Percentiles rank a stretch among this genome's conserved stretches.
phyloP scores from a whole-genome alignment of 331 rosid genomes.

The Cydonia oblonga region DNA sequence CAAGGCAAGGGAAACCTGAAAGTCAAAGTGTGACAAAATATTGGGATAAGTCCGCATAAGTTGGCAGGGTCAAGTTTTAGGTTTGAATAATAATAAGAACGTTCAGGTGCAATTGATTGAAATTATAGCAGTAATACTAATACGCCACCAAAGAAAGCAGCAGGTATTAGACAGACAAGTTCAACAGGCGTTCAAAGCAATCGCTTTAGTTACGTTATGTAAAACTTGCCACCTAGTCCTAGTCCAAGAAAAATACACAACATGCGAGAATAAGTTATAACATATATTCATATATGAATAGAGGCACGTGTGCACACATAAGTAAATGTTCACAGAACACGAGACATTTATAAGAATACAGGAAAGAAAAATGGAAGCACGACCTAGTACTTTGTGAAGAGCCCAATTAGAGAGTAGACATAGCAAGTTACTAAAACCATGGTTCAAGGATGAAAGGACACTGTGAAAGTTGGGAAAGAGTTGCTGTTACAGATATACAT shows the following conservation, averaged over 20 bases:
- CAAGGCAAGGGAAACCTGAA: slow-evolving; percentile 91
- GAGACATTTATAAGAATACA: neutral
- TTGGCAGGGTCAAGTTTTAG: neutral
- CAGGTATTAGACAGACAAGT: neutral
- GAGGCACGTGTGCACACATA: neutral
- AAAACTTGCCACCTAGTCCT: neutral
- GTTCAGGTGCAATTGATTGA: neutral
- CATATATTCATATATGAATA: neutral
- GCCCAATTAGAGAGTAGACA: neutral
- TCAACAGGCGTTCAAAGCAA: neutral
- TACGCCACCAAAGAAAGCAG: neutral
- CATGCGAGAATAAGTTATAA: neutral
- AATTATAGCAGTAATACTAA: neutral
- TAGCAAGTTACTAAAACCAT: neutral
- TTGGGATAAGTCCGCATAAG: slow-evolving; percentile 2
- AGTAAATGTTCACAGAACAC: neutral
- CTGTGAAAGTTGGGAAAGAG: neutral
- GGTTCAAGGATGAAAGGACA: neutral
- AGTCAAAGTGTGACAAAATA: slow-evolving; percentile 4
- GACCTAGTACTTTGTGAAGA: neutral
- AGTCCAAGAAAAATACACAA: neutral
- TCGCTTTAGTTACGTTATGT: neutral
- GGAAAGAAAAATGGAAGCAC: neutral
- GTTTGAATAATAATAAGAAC: neutral
- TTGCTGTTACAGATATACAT: neutral